Evolutionary conservation across 371 early-diverging fungal species (phyloP).

Genomic region (Rhizomucor miehei): DNA sequence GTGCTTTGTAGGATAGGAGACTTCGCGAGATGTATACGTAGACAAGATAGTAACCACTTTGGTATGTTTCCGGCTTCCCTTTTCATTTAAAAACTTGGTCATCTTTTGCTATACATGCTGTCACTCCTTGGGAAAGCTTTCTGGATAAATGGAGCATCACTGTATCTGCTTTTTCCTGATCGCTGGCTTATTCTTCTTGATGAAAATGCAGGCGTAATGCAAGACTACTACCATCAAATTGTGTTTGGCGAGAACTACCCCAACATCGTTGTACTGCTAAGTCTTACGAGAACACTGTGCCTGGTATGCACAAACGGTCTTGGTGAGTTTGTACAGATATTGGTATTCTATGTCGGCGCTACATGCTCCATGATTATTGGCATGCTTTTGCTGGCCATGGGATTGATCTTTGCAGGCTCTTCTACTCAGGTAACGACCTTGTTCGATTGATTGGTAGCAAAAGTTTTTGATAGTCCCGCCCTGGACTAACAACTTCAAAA

Average conservation of each 20-base stretch:
- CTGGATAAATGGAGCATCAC: too few species aligned
- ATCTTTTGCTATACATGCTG: too few species aligned
- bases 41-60: too few species aligned
- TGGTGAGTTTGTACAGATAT: slow-evolving; percentile 29
- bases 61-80: too few species aligned
- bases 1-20: too few species aligned
- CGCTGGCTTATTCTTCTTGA: too few species aligned
- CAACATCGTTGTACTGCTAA: slow-evolving; percentile 13
- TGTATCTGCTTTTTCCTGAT: too few species aligned
- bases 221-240: slow-evolving; percentile 19
- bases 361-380: slow-evolving; percentile 23
- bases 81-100: too few species aligned
- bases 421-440: slow-evolving; percentile 18
- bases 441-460: background rate
- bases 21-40: too few species aligned
- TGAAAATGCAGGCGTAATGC: slow-evolving; percentile 22
- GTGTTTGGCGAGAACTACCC: slow-evolving; percentile 20
- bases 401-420: slow-evolving; percentile 37
- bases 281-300: slow-evolving; percentile 36
- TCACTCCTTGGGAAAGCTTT: too few species aligned
- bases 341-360: slow-evolving; percentile 19
- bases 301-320: slow-evolving; percentile 24
- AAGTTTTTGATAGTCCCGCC: background rate
- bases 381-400: slow-evolving; percentile 17
- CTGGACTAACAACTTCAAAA: too few species aligned